Base-by-base conservation (phyloP, 352 stramenopile species). In the Pythium aphanidermatum region DNA sequence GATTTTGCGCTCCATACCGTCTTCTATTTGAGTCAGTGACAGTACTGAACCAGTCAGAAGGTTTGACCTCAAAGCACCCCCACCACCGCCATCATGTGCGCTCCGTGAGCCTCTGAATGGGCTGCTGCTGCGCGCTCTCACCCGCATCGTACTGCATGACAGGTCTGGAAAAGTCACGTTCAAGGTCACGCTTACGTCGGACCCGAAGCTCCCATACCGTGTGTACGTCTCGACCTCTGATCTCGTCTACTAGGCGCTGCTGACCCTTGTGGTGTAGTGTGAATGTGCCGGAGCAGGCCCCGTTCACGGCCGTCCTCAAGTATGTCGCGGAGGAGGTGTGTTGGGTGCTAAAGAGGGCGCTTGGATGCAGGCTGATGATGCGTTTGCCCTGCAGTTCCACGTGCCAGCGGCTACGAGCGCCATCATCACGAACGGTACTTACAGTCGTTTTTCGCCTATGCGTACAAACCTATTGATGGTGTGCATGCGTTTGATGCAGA, bases 111-210 rank as follows among this genome's bases (percentile, higher is more conserved):
- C n/a, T n/a, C n/a, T n/a, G n/a, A n/a, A n/a, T n/a, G n/a, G n/a
- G n/a, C n/a, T n/a, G n/a, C n/a, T n/a, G n/a, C n/a, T n/a, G n/a
- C n/a, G n/a, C n/a, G n/a, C n/a, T n/a, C n/a, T n/a, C n/a, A n/a
- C n/a, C n/a, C n/a, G n/a, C n/a, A n/a, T n/a, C n/a, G n/a, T n/a
- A n/a, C n/a, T n/a, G n/a, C n/a, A n/a, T n/a, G n/a, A n/a, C 49
- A 82, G 70, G 70, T 71, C 67, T 17, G 67, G 64, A 25, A 93
- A 91, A 63, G 78, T 93, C 26, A 86, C 77, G 28, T 93, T 93
- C 58, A 91, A 91, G 57, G 76, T 93, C 35, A 93, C 76, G 30
- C 69, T 93, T 23, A 86, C 82, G 30, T 93, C 82, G n/a, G 82
- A 93, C 63, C 79, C 78, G 13, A 90, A 89, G 65, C 71, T 91